Conservation (phyloP, 208 protist species). For the Trypanosoma lewisi region DNA sequence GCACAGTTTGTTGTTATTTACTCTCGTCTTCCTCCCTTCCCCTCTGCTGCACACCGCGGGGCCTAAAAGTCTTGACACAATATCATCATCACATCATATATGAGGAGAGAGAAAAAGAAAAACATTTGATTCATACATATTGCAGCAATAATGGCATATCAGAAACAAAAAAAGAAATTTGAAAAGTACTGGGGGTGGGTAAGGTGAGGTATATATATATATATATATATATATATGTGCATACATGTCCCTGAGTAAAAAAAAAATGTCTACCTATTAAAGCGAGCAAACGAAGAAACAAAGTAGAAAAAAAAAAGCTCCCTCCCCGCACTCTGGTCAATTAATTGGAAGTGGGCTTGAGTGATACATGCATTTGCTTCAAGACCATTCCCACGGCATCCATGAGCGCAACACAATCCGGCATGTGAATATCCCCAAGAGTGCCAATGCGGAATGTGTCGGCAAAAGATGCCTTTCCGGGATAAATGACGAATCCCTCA, state of each 20-base stretch:
- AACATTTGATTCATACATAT: too few relatives aligned
- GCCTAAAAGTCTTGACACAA: too few relatives aligned
- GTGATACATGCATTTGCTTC: slow-evolving; percentile 30
- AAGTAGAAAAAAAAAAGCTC: slow-evolving; percentile 15
- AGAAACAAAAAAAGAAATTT: too few relatives aligned
- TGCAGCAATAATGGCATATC: too few relatives aligned
- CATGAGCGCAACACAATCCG: slow-evolving; percentile 46
- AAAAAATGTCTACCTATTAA: slow-evolving; percentile 2
- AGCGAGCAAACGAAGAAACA: neutral
- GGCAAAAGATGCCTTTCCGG: slow-evolving; percentile 52
- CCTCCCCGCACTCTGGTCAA: neutral
- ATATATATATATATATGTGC: too few relatives aligned
- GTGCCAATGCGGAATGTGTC: slow-evolving; percentile 69
- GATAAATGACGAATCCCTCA: slow-evolving; percentile 57
- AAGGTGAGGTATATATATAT: too few relatives aligned
- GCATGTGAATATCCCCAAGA: slow-evolving; percentile 57
- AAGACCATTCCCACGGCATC: slow-evolving; percentile 34
- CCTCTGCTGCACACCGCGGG: too few relatives aligned
- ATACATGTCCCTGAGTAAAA: slow-evolving; percentile 4
- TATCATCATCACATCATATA: too few relatives aligned
- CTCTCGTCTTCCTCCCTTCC: too few relatives aligned
- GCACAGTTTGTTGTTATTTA: too few relatives aligned
- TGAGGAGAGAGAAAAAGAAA: too few relatives aligned
- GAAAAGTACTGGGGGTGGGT: too few relatives aligned
- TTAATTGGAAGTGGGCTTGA: neutral